Conservation (phyloP, 1,139 yeast genomes). For the Schizosaccharomyces versatilis region DNA sequence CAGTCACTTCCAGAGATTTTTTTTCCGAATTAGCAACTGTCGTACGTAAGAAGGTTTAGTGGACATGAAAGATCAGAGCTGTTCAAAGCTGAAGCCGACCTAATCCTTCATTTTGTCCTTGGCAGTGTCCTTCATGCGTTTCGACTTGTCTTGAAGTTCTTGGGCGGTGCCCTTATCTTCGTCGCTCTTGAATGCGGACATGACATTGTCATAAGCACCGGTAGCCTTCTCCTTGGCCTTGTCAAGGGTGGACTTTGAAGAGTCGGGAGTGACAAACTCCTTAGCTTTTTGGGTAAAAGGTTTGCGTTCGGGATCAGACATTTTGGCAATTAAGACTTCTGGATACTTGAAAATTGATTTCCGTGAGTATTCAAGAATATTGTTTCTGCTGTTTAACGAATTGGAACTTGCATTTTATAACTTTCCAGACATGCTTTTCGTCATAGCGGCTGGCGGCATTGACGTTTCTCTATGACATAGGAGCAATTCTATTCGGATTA, state of each 20-base stretch:
- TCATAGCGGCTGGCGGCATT: too few species aligned
- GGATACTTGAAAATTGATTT: background rate
- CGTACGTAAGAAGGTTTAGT: too few species aligned
- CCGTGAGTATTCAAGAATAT: background rate
- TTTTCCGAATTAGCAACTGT: too few species aligned
- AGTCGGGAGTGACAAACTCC: slow-evolving; percentile 5
- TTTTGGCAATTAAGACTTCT: background rate
- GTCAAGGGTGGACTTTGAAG: slow-evolving; percentile 6
- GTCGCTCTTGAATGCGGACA: slow-evolving; percentile 4
- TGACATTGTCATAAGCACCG: slow-evolving; percentile 6
- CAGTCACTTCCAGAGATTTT: too few species aligned
- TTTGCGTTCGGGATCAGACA: slow-evolving; percentile 7
- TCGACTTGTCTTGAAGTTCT: slow-evolving; percentile 3
- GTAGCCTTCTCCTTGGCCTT: slow-evolving; percentile 5
- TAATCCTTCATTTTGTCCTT: too few species aligned
- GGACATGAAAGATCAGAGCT: too few species aligned
- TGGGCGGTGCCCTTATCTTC: slow-evolving; percentile 5
- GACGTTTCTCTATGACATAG: too few species aligned
- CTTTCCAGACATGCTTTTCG: too few species aligned
- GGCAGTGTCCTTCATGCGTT: slow-evolving; percentile 1
- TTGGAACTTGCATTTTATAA: too few species aligned
- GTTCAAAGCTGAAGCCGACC: too few species aligned
- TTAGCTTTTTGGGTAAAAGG: slow-evolving; percentile 1
- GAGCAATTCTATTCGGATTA: too few species aligned
- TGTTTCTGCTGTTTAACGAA: background rate